Percentiles rank a stretch among this genome's conserved stretches.
Conservation (phyloP, 177 flowering plant species). For the Vitis hybrid region DNA sequence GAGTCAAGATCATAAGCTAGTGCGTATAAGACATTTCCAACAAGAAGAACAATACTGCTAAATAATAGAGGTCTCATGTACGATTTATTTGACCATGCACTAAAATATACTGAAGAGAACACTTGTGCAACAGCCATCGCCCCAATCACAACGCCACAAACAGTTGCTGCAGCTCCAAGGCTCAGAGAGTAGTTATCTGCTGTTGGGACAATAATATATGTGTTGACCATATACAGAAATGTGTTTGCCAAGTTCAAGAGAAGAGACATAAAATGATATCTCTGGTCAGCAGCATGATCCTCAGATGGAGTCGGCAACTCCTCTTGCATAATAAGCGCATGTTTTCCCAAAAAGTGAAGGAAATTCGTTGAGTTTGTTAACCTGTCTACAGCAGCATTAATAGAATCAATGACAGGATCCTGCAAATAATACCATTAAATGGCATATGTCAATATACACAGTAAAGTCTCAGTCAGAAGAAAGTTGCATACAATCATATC, state of each 20-base stretch:
- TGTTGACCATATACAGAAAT: conserved; percentile 72
- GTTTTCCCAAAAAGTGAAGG: conserved; percentile 63
- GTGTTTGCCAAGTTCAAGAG: conserved; percentile 64
- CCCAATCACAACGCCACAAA: conserved; percentile 76
- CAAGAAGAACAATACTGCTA: conserved; percentile 62
- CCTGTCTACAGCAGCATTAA: conserved; percentile 64
- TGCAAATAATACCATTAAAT: conserved; percentile 21
- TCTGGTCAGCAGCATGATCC: conserved; percentile 37
- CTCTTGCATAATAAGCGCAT: conserved; percentile 64
- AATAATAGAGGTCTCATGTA: conserved; percentile 69
- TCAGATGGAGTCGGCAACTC: conserved; percentile 46
- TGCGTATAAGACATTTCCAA: conserved; percentile 65
- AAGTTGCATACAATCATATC: too few species aligned
- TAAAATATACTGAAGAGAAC: conserved; percentile 73
- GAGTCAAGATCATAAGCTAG: conserved; percentile 73
- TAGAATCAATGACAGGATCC: conserved; percentile 68
- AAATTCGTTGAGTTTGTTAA: conserved; percentile 56
- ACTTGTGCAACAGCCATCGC: conserved; percentile 81
- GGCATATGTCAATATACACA: too few species aligned
- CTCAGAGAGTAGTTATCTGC: conserved; percentile 67
- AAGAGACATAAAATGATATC: conserved; percentile 62
- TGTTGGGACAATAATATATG: conserved; percentile 71
- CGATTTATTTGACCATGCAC: conserved; percentile 80
- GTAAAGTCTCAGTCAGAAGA: too few species aligned
- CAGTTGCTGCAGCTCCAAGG: conserved; percentile 80